A percentile compares a stretch with the other conserved stretches of the same genome.
Evolutionary conservation across 345 rosid genomes (phyloP).

Genomic region (Lumnitzera racemosa): DNA sequence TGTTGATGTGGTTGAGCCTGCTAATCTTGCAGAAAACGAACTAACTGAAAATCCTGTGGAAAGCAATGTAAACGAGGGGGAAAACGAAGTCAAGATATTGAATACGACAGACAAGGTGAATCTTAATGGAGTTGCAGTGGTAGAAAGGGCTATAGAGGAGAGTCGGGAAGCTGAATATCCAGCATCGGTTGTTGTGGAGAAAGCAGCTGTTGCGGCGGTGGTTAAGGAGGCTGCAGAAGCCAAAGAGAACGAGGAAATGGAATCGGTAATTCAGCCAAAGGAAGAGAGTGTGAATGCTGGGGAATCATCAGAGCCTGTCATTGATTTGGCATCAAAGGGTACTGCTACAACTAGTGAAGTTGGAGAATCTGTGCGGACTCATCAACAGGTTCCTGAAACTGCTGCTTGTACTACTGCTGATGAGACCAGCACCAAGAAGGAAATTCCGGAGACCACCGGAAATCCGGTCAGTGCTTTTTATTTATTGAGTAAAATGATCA

Average conservation of each 20-base stretch:
- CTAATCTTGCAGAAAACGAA: too few relatives aligned
- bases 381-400: too few relatives aligned
- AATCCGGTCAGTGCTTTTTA: constrained; percentile 29
- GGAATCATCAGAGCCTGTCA: constrained; percentile 1
- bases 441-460: constrained; percentile 21
- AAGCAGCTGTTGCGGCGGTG: not conserved
- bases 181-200: constrained; percentile 9
- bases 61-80: too few relatives aligned
- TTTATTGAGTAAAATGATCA: too few relatives aligned
- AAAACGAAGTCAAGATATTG: too few relatives aligned
- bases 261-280: not conserved
- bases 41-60: too few relatives aligned
- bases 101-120: too few relatives aligned
- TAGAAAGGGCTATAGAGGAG: too few relatives aligned
- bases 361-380: not conserved
- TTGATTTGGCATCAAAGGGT: not conserved
- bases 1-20: too few relatives aligned
- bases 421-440: constrained; percentile 5
- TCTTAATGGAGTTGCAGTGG: too few relatives aligned
- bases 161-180: too few relatives aligned
- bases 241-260: constrained; percentile 9
- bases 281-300: constrained; percentile 6
- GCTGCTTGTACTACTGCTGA: too few relatives aligned
- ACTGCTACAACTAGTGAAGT: not conserved
- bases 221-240: not conserved